Evolutionary conservation across 164 flowering plant species (phyloP).

Genomic region (Cinnamomum chago): DNA sequence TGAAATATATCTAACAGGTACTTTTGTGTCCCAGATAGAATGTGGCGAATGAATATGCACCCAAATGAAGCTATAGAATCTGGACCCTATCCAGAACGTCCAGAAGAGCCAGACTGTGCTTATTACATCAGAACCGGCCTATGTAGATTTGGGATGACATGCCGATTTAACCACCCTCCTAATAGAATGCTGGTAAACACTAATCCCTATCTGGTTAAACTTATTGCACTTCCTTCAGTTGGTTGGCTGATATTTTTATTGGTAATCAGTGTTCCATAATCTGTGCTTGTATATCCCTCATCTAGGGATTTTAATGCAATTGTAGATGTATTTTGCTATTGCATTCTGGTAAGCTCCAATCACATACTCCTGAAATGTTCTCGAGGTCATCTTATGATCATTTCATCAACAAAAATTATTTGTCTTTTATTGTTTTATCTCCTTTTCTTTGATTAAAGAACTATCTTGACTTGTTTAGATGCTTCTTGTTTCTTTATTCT

Average conservation of each 20-base stretch:
- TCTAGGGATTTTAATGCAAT: background rate
- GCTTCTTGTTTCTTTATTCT: background rate
- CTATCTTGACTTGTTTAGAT: background rate
- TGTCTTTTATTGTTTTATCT: background rate
- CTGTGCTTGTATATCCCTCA: background rate
- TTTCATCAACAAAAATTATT: background rate
- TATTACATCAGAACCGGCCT: slow-evolving; percentile 91
- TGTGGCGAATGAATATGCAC: slow-evolving; percentile 81
- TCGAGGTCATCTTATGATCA: background rate
- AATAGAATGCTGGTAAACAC: slow-evolving; percentile 75
- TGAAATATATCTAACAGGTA: background rate
- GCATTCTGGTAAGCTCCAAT: background rate
- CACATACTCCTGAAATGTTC: background rate
- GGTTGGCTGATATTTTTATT: background rate
- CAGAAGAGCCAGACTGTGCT: slow-evolving; percentile 89
- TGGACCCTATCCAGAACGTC: slow-evolving; percentile 84
- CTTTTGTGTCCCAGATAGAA: slow-evolving; percentile 42
- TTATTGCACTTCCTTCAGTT: background rate
- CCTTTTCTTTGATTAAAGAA: no score
- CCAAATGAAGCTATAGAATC: slow-evolving; percentile 64
- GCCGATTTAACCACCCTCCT: slow-evolving; percentile 94
- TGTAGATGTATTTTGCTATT: background rate
- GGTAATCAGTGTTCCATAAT: background rate
- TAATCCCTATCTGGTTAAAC: background rate
- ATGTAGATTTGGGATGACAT: slow-evolving; percentile 85